These are phyloP conservation scores for Linnemannia schmuckeri DNA, from an alignment of 192 early-diverging fungal genomes.

Conservation along the genomic window DNA sequence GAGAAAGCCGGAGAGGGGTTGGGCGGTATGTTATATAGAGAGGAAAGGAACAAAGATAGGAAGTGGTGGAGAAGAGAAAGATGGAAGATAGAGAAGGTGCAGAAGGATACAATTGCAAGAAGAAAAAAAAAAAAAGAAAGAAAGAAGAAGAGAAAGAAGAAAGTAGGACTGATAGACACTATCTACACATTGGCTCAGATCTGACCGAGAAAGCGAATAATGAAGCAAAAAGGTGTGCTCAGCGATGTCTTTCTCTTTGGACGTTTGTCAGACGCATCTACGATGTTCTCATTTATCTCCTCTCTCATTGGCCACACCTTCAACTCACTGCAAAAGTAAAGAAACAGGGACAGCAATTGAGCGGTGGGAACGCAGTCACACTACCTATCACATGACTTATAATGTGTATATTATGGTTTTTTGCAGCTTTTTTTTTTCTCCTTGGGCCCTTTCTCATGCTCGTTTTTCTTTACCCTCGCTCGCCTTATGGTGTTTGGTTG, in stretches of 20 bases:
- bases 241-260: neutral
- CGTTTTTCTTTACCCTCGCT: neutral
- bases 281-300: slow-evolving; percentile 50
- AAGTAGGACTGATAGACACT: neutral
- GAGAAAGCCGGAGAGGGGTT: neutral
- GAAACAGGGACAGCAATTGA: neutral
- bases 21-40: neutral
- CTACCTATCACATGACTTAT: neutral
- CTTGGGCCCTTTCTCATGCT: slow-evolving; percentile 7
- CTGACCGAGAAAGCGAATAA: neutral
- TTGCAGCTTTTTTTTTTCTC: neutral
- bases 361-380: neutral
- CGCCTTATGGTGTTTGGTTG: neutral
- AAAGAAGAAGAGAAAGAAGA: neutral
- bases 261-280: slow-evolving; percentile 13
- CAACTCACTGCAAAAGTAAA: neutral
- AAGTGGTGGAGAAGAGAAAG: neutral
- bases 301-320: slow-evolving; percentile 25
- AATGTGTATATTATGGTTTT: neutral
- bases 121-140: neutral
- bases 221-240: neutral
- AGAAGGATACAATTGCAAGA: neutral
- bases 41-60: slow-evolving; percentile 1
- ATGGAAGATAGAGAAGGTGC: neutral
- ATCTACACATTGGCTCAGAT: neutral